A percentile compares a stretch with the other conserved stretches of the same genome.
These are phyloP conservation scores for Tylopilus sp. DNA, from an alignment of 1,284 basidiomycete species.

Conservation along the genomic window DNA sequence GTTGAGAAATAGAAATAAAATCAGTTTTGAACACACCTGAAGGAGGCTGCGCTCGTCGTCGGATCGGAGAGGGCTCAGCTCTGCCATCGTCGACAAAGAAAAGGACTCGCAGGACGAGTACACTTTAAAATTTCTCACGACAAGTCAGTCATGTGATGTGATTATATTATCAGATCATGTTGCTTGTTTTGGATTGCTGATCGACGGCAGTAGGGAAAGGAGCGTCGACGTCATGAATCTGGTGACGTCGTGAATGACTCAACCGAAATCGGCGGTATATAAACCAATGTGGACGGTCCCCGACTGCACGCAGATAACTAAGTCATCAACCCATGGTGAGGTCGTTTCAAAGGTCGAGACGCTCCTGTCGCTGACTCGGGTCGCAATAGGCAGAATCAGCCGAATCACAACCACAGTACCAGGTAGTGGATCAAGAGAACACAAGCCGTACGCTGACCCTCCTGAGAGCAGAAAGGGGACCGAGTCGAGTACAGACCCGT, in stretches of 20 bases:
- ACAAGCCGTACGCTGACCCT: conserved; percentile 3
- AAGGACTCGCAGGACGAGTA: no score
- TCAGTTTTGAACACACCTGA: conserved; percentile 9
- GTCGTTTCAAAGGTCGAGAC: neutral
- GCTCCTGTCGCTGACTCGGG: conserved; percentile 6
- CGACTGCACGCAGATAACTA: no score
- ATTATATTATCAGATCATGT: neutral
- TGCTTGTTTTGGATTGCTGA: conserved; percentile 8
- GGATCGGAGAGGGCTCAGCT: conserved; percentile 22
- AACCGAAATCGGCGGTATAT: conserved; percentile 12
- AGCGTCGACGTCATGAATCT: conserved; percentile 21
- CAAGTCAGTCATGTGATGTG: conserved; percentile 8
- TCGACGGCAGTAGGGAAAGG: neutral
- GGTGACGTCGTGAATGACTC: conserved; percentile 19
- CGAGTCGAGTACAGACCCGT: conserved; percentile 44
- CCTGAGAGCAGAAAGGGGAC: conserved; percentile 35
- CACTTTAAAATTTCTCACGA: conserved; percentile 17
- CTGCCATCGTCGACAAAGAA: conserved; percentile 20
- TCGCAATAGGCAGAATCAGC: conserved; percentile 16
- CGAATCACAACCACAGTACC: conserved; percentile 17
- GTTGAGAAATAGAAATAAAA: neutral
- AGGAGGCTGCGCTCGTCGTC: conserved; percentile 26
- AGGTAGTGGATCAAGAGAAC: conserved; percentile 11
- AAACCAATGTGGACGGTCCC: conserved; percentile 1
- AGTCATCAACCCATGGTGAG: no score